Evolutionary conservation across 1,284 basidiomycete genomes (phyloP), one percentile per base, ranked within the genome.

Genomic region (Cystobasidium slooffiae): DNA sequence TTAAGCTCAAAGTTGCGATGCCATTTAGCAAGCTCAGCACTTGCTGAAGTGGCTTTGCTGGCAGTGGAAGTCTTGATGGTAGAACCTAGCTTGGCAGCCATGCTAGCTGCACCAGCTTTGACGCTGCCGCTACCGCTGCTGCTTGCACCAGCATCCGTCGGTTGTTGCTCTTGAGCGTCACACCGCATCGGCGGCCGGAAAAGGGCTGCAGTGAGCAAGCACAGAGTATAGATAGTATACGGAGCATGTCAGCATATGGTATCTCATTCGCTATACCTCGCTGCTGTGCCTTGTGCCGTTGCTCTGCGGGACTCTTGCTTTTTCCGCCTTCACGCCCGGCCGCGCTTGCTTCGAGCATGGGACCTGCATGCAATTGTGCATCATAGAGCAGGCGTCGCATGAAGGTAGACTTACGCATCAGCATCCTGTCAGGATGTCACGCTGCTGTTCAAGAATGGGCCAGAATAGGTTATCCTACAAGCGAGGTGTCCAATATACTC

Each of bases 11-110:
- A 97, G 4, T 88, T 89, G 79, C 91, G 86, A 80, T 87, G 87
- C 94, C 94, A 97, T 77, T 91, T 87, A 81, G 88, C 90, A 67
- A 95, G 84, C 83, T 97, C 93, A 79, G 83, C 89, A n/a, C 59
- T 51, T 3, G 69, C 69, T 41, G 47, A 61, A 18, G 39, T 44
- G 5, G 49, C 49, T 24, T 49, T 20, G 20, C 59, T 20, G 2
- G 37, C 8, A 18, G 69, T 24, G 0, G 61, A 61, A 18, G 59
- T 49, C 51, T 72, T 64, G 20, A 72, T 53, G 1, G 69, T 63
- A 14, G 69, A 47, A 12, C 39, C 31, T 18, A 64, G 22, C 37
- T 64, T 63, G 24, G 65, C 20, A 37, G 65, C 44, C 24, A 44
- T 49, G 18, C 39, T 53, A 37, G 61, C 10, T n/a, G 22, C 18